Percentiles rank a stretch among this genome's conserved stretches.
phyloP scores from a whole-genome alignment of 495 filamentous ascomycete species.

The Pyronema omphalodes region DNA sequence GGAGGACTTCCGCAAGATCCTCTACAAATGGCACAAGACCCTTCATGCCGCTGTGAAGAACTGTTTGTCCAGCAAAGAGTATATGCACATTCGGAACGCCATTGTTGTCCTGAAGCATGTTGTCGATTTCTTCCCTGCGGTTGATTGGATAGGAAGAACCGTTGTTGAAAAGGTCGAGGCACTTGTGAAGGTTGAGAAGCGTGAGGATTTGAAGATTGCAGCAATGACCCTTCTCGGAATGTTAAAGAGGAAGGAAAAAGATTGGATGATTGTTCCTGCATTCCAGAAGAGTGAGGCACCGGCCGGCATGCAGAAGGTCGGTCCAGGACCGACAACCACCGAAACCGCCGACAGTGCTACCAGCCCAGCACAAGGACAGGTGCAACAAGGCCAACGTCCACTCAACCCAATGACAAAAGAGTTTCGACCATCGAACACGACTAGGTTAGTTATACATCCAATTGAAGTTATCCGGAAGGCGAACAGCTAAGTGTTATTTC shows the following conservation, averaged over 20 bases:
- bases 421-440: background rate
- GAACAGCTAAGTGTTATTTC: slow-evolving; percentile 4
- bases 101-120: slow-evolving; percentile 76
- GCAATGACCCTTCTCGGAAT: slow-evolving; percentile 71
- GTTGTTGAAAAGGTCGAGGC: slow-evolving; percentile 47
- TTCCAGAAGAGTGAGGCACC: slow-evolving; percentile 22
- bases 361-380: slow-evolving; percentile 3
- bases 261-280: slow-evolving; percentile 50
- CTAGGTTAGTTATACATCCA: slow-evolving; percentile 1
- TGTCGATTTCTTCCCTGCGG: slow-evolving; percentile 59
- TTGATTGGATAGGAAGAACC: slow-evolving; percentile 69
- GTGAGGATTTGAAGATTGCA: slow-evolving; percentile 78
- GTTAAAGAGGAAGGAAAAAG: slow-evolving; percentile 55
- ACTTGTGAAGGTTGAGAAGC: slow-evolving; percentile 48
- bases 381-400: background rate
- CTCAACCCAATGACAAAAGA: slow-evolving; percentile 1
- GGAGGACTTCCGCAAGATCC: slow-evolving; percentile 65
- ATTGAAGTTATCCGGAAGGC: slow-evolving; percentile 6
- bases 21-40: slow-evolving; percentile 78
- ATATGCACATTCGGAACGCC: slow-evolving; percentile 95
- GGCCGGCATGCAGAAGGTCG: slow-evolving; percentile 24
- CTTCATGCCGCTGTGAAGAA: slow-evolving; percentile 55
- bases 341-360: background rate
- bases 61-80: slow-evolving; percentile 65
- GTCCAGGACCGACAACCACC: slow-evolving; percentile 8